Evolutionary conservation across 306 rosid species (phyloP), one percentile per base, ranked within the genome.

Genomic region (Cicer bijugum): DNA sequence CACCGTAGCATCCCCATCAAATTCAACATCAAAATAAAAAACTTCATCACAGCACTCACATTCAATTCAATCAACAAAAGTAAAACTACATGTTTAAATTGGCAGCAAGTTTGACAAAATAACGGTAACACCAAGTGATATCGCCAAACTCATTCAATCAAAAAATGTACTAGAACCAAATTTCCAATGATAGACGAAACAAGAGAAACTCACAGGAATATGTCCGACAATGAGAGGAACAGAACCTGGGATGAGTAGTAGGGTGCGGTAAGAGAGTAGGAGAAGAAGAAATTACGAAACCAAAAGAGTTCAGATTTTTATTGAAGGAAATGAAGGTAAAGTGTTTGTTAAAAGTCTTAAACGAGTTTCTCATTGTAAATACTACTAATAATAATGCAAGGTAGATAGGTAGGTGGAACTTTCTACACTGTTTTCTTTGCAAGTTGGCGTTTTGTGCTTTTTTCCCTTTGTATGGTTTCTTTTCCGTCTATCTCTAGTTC

Each of bases 191-290:
- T 52, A 52, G 11, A 52, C 4, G 35, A 28, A 28, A 28, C 1
- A 53, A 8, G 67, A 35, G 61, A 16, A 52, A 82, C 89, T 86
- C 80, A 89, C 97, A 53, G 0, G 88, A 86, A 44, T 80, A 71
- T 12, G 67, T 47, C 0, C 76, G 86, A 76, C 70, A 46, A 6
- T 38, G 71, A 17, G 78, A 72, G 28, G 47, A 75, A 14, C 72
- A 47, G 52, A 62, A 53, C 6, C 2, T 69, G 19, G 2, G 65
- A 39, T 4, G 37, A 9, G 45, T 42, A 42, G 39, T 10, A 2
- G 39, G 40, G 9, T 57, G 15, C 0, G 40, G 9, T 42, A 42
- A 42, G 8, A 42, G 45, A 42, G 45, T 55, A 9, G 73, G 12
- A 45, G 69, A 53, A 3, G 51, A n/a, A 12, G 79, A 23, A 39